These are phyloP conservation scores for Aspergillus fructus DNA, from an alignment of 2,329 filamentous ascomycete genomes.

Conservation along the genomic window DNA sequence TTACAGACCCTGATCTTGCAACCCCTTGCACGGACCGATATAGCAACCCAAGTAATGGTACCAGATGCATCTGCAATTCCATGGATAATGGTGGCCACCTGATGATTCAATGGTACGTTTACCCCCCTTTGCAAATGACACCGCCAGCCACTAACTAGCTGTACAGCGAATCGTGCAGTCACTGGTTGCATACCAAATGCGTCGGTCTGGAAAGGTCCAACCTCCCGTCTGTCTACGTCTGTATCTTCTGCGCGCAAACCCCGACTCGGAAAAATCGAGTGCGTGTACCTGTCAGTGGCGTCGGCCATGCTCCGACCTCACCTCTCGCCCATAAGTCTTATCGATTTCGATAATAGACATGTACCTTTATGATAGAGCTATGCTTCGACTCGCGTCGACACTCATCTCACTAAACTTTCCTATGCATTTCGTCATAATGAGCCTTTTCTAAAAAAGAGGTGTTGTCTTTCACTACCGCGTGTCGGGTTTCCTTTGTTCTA, in stretches of 20 bases:
- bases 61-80: slow-evolving; percentile 59
- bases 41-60: slow-evolving; percentile 52
- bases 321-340: slow-evolving; percentile 45
- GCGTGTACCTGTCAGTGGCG: slow-evolving; percentile 31
- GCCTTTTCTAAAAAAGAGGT: neutral
- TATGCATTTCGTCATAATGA: slow-evolving; percentile 1
- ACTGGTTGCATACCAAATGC: slow-evolving; percentile 62
- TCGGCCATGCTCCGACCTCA: slow-evolving; percentile 36
- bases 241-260: slow-evolving; percentile 51
- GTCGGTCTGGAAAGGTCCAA: slow-evolving; percentile 53
- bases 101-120: slow-evolving; percentile 60
- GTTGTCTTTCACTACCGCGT: slow-evolving; percentile 4
- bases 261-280: slow-evolving; percentile 39
- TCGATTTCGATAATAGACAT: slow-evolving; percentile 31
- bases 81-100: slow-evolving; percentile 53
- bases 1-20: slow-evolving; percentile 50
- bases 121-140: neutral
- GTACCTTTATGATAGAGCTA: slow-evolving; percentile 12
- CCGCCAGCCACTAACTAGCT: slow-evolving; percentile 6
- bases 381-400: slow-evolving; percentile 8
- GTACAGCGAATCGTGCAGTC: slow-evolving; percentile 58
- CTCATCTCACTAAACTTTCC: neutral
- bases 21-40: slow-evolving; percentile 56
- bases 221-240: slow-evolving; percentile 50
- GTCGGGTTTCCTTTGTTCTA: slow-evolving; percentile 18